Conservation (phyloP, 1,284 basidiomycete species). For the Moniliella sp. region DNA sequence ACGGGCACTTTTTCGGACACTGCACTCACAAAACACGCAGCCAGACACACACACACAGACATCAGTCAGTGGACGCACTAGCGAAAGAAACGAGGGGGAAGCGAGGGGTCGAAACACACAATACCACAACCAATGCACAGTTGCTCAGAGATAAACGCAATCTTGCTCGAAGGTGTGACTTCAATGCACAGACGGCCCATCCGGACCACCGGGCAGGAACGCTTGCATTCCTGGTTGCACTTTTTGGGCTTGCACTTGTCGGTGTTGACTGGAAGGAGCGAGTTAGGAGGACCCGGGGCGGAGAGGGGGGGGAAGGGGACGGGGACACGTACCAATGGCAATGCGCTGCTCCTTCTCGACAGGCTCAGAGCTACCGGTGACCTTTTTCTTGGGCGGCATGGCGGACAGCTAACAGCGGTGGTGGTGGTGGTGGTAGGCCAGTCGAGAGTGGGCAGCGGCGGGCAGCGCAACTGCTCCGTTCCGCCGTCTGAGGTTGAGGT, state of each 20-base stretch:
- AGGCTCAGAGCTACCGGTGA: background rate
- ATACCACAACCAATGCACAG: slow-evolving; percentile 34
- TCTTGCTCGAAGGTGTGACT: slow-evolving; percentile 24
- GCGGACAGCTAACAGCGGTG: no score
- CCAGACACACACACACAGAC: background rate
- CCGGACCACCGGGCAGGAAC: slow-evolving; percentile 30
- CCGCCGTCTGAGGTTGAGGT: no score
- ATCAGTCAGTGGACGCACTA: no score
- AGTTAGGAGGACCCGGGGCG: no score
- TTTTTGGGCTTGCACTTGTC: slow-evolving; percentile 34
- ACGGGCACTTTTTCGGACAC: slow-evolving; percentile 33
- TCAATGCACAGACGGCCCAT: slow-evolving; percentile 30
- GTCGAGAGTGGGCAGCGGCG: no score
- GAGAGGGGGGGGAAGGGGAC: no score
- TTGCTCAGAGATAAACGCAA: slow-evolving; percentile 29
- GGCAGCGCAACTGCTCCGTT: no score
- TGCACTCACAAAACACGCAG: slow-evolving; percentile 1
- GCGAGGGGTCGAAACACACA: slow-evolving; percentile 1
- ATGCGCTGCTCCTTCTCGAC: slow-evolving; percentile 28
- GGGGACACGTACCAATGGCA: slow-evolving; percentile 16
- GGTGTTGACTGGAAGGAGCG: slow-evolving; percentile 23
- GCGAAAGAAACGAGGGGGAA: no score
- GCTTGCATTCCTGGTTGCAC: slow-evolving; percentile 33
- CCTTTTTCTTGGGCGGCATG: no score
- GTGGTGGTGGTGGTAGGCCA: no score